Percentiles rank a stretch among this genome's conserved stretches.
Evolutionary conservation across 2,329 filamentous ascomycete genomes (phyloP).

Genomic region (Aureobasidium namibiae): DNA sequence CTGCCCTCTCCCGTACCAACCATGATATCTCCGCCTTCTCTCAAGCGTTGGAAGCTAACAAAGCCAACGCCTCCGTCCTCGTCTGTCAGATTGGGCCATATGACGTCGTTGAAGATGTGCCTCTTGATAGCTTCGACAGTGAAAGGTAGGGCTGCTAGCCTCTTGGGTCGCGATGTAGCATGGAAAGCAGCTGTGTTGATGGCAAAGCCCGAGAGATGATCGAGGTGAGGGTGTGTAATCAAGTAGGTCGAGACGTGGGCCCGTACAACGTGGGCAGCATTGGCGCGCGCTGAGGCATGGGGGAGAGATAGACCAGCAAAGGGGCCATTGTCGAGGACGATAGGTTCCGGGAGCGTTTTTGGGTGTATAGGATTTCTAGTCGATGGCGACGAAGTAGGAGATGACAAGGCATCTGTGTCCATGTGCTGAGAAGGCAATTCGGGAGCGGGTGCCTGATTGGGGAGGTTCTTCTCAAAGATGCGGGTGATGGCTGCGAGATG

Average conservation of each 20-base stretch:
- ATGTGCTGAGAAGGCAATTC: constrained; percentile 6
- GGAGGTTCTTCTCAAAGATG: constrained; percentile 57
- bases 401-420: constrained; percentile 15
- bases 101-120: constrained; percentile 95
- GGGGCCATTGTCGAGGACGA: constrained; percentile 54
- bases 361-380: constrained; percentile 24
- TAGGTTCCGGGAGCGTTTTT: constrained; percentile 31
- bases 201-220: constrained; percentile 85
- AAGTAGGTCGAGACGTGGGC: constrained; percentile 79
- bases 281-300: constrained; percentile 58
- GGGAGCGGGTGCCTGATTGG: constrained; percentile 26
- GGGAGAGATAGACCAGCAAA: constrained; percentile 73
- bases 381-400: constrained; percentile 20
- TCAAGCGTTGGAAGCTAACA: constrained; percentile 79
- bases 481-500: constrained; percentile 78
- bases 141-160: constrained; percentile 73
- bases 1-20: constrained; percentile 70
- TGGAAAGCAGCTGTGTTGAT: constrained; percentile 87
- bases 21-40: constrained; percentile 79
- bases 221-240: constrained; percentile 94
- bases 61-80: constrained; percentile 92
- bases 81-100: constrained; percentile 95
- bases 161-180: constrained; percentile 68
- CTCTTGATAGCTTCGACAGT: constrained; percentile 89
- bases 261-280: constrained; percentile 71